Evolutionary conservation across 495 filamentous ascomycete species (phyloP).

Genomic region (Aspergillus leporis): DNA sequence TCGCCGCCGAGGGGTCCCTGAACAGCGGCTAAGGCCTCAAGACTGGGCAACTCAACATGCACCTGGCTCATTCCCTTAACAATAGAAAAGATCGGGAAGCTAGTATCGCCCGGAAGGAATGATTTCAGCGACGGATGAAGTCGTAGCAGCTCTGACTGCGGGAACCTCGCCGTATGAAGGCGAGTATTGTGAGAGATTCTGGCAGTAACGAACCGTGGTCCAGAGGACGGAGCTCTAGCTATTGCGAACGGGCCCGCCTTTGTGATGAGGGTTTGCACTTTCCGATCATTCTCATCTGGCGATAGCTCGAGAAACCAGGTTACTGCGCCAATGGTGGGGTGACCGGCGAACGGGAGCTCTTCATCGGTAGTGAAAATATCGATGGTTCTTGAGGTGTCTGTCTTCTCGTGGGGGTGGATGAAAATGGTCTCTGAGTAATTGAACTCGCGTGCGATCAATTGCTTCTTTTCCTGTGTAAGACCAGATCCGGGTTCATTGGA

Average conservation of each 20-base stretch:
- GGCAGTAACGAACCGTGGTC: conserved; percentile 43
- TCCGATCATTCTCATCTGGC: conserved; percentile 28
- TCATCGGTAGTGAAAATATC: conserved; percentile 67
- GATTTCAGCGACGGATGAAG: conserved; percentile 20
- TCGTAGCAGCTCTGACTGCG: conserved; percentile 28
- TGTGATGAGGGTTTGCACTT: conserved; percentile 50
- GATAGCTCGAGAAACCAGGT: conserved; percentile 46
- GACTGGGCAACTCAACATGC: conserved; percentile 48
- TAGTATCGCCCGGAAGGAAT: not conserved
- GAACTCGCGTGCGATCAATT: conserved; percentile 66
- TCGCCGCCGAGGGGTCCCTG: conserved; percentile 19
- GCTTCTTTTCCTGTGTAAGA: conserved; percentile 18
- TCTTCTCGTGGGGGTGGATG: conserved; percentile 40
- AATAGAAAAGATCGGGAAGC: conserved; percentile 43
- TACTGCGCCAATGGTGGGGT: conserved; percentile 73
- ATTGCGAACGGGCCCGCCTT: conserved; percentile 64
- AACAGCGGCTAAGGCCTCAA: conserved; percentile 25
- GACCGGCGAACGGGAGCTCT: conserved; percentile 76
- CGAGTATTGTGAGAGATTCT: conserved; percentile 66
- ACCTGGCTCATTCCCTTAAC: conserved; percentile 71
- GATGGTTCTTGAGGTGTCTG: conserved; percentile 37
- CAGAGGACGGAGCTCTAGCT: conserved; percentile 13
- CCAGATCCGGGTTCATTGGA: conserved; percentile 6
- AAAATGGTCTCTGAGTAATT: conserved; percentile 76
- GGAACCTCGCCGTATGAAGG: conserved; percentile 49